phyloP scores from a whole-genome alignment of 2,329 filamentous ascomycete species.

The Lasiodiplodia gonubiensis region DNA sequence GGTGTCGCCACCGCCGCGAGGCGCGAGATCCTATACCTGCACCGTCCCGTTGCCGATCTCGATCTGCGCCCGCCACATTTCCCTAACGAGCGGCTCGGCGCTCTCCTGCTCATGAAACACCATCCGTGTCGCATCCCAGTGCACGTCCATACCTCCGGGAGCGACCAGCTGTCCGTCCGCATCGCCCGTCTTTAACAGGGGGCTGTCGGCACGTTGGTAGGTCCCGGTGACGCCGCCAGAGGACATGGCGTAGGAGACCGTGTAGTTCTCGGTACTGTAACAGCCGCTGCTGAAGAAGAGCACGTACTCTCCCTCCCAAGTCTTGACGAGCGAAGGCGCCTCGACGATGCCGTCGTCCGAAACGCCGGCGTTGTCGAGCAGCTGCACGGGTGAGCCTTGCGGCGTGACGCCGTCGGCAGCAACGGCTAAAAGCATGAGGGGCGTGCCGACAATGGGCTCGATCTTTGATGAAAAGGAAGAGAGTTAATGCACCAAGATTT shows the following conservation, averaged over 20 bases:
- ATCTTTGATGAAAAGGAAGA: constrained; percentile 31
- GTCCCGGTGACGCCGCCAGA: constrained; percentile 38
- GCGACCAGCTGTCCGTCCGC: not conserved
- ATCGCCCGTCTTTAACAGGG: constrained; percentile 24
- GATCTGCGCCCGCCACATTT: constrained; percentile 12
- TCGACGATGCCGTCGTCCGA: constrained; percentile 62
- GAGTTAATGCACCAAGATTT: too few relatives aligned
- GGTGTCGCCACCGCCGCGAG: not conserved
- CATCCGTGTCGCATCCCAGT: constrained; percentile 15
- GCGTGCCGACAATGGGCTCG: constrained; percentile 53
- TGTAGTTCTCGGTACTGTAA: constrained; percentile 61
- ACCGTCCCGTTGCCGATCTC: not conserved
- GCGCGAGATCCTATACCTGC: not conserved
- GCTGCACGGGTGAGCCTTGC: constrained; percentile 55
- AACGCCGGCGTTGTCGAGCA: constrained; percentile 53
- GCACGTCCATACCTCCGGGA: constrained; percentile 18
- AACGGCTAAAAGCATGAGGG: constrained; percentile 63
- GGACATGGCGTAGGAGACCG: constrained; percentile 63
- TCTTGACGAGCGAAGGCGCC: constrained; percentile 61
- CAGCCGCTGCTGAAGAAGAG: constrained; percentile 69
- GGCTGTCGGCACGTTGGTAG: constrained; percentile 27
- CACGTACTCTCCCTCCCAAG: constrained; percentile 58
- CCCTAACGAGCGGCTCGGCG: not conserved
- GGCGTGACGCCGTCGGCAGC: constrained; percentile 58
- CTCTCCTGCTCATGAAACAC: constrained; percentile 16